Base-by-base conservation (phyloP, 208 protist genomes). In the Leishmania turanica region DNA sequence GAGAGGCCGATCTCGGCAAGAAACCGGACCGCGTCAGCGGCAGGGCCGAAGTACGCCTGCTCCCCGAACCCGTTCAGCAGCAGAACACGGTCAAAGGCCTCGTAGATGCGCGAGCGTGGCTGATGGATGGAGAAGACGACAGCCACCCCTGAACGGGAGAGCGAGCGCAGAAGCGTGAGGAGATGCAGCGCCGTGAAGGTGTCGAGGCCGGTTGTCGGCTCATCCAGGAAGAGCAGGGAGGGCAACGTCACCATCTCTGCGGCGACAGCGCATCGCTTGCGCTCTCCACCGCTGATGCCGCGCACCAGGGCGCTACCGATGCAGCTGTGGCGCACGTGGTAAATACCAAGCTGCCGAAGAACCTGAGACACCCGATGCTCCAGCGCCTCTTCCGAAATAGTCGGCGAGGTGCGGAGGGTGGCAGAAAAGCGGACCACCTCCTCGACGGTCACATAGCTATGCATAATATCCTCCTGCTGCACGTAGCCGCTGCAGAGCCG, bases 151-250 rank as follows among this genome's bases (percentile, higher is more conserved):
- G 68, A 66, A 34, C 47, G 56, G 56, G 90, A 84, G 37, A 95
- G 77, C 13, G 84, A 84, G 80, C 87, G 88, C 42, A 96, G 80
- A 7, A 91, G 73, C 6, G 84, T 84, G 42, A 93, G 54, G 34
- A 97, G 77, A 73, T 92, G 86, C 70, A 90, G 84, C 54, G 93
- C 93, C 31, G 87, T 93, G 84, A 95, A 91, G 21, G 91, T 93
- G 84, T 98, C 95, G 9, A 99, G 88, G 19, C 96, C 95, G 21
- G 92, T 97, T 27, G 92, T 96, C 7, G 91, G 93, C 77, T 96
- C 93, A 54, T 96, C 94, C 15, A 95, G 87, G 60, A 96, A 93
- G 34, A 97, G 80, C 42, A 96, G 78, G 8, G 89, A 84, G 3
- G 94, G 94, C 8, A 79, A 51, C 19, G 92, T 84, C 49, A 94